Percentiles rank a stretch among this genome's conserved stretches.
Conservation (phyloP, 1,284 basidiomycete genomes). For the Fomitopsis betulina region DNA sequence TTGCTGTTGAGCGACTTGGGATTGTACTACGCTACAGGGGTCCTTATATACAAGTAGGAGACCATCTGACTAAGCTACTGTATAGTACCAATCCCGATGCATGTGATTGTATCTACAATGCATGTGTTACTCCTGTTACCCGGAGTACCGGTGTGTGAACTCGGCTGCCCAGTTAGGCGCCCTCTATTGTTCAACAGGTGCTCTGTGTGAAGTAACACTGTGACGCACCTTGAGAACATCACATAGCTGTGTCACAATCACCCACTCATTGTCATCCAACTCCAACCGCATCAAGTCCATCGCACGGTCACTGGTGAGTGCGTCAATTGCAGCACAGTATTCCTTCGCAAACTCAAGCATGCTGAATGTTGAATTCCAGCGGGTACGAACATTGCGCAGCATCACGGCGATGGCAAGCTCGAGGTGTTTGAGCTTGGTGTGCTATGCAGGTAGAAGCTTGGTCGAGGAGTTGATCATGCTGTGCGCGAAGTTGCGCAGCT, state of each 20-base stretch:
- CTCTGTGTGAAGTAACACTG: neutral
- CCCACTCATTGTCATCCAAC: conserved; percentile 16
- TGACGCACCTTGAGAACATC: conserved; percentile 20
- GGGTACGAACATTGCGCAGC: conserved; percentile 28
- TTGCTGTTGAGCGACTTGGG: too few relatives aligned
- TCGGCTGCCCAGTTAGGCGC: too few relatives aligned
- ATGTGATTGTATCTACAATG: too few relatives aligned
- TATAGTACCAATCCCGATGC: too few relatives aligned
- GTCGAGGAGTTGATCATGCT: conserved; percentile 30
- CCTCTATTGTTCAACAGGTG: too few relatives aligned
- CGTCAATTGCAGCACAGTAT: neutral
- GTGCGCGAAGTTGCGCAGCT: too few relatives aligned
- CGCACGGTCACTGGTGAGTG: conserved; percentile 9
- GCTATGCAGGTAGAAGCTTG: neutral
- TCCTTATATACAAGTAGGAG: too few relatives aligned
- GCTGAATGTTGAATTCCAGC: conserved; percentile 31
- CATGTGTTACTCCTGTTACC: too few relatives aligned
- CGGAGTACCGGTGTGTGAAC: too few relatives aligned
- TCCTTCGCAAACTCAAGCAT: neutral
- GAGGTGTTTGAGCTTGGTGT: conserved; percentile 5
- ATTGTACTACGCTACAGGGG: too few relatives aligned
- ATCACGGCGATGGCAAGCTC: too few relatives aligned
- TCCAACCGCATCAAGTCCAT: conserved; percentile 9
- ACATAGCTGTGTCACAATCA: conserved; percentile 20
- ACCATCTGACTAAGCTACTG: too few relatives aligned